Base-by-base conservation (phyloP, 1,139 yeast genomes). In the Geotrichum carabidarum region DNA sequence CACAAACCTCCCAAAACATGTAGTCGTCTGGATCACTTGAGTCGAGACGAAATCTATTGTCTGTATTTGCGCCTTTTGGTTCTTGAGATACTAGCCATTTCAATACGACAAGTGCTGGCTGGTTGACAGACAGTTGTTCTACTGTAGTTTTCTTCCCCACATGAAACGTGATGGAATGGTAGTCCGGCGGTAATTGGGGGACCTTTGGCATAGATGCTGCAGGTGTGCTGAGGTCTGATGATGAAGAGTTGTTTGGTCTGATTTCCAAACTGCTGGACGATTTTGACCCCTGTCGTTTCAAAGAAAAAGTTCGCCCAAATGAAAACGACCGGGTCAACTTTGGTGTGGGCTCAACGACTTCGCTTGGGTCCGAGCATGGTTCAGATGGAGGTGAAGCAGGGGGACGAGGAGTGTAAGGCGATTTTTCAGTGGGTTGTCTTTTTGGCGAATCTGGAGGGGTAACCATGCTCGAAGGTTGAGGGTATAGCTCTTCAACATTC, bases 1-100 rank as follows among this genome's bases (percentile, higher is more conserved):
- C 48, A 32, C 55, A 48, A 27, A 52, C 46, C 32, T 52, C 55
- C 55, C 55, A 52, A 27, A 52, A 36, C 49, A 52, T 48, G 40
- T 27, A 52, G 34, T 52, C 55, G 31, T 52, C 51, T 4, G 51
- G 45, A 31, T 52, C 55, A 11, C 34, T 14, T n/a, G 46, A 40
- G n/a, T 32, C 31, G 5, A 51, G 47, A 22, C 34, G 32, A 15
- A 9, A 18, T 8, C 36, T 32, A 50, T 38, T 43, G 36, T 17
- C 34, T 15, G 46, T 14, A 18, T 44, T 44, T 27, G 47, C 38
- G 27, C 38, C 32, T 12, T 22, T 6, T 6, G 45, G 35, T 8
- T 44, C 38, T 8, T 18, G 7, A 4, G 47, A 31, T 4, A 51
- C 54, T 8, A 51, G 37, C 35, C 46, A 40, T 41, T 51, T 51